Conservation (phyloP, 495 filamentous ascomycete genomes). For the Stereocaulon alpinum region DNA sequence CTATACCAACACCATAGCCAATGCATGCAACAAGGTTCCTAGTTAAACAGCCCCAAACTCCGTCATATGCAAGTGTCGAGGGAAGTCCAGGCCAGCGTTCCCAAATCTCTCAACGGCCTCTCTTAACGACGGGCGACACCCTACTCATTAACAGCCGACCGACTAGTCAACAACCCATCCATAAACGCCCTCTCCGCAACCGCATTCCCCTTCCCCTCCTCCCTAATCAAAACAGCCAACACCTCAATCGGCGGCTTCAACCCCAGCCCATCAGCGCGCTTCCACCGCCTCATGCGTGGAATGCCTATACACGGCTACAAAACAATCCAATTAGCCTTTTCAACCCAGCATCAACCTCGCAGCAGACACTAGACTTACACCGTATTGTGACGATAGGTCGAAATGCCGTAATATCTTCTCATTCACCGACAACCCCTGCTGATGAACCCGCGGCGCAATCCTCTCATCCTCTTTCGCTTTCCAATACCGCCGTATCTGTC, state of each 20-base stretch:
- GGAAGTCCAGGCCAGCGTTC: no score
- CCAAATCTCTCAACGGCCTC: no score
- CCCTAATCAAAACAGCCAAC: conserved; percentile 69
- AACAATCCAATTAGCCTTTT: no score
- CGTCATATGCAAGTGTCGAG: not conserved
- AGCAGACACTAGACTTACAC: conserved; percentile 47
- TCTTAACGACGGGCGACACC: no score
- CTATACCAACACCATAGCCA: not conserved
- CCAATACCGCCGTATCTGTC: conserved; percentile 67
- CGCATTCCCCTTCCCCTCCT: conserved; percentile 46
- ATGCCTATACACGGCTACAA: conserved; percentile 81
- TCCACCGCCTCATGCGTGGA: conserved; percentile 72
- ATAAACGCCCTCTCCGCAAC: conserved; percentile 58
- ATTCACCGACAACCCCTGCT: conserved; percentile 53
- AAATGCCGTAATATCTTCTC: conserved; percentile 89
- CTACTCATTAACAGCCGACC: conserved; percentile 8
- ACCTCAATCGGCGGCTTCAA: conserved; percentile 86
- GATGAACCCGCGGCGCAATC: conserved; percentile 56
- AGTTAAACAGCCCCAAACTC: not conserved
- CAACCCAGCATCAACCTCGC: not conserved
- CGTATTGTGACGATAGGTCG: conserved; percentile 80
- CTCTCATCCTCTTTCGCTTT: conserved; percentile 49
- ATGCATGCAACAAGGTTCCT: not conserved
- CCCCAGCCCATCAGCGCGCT: conserved; percentile 65
- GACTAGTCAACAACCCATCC: conserved; percentile 58